These are phyloP conservation scores for Odonthalia washingtoniensis DNA, from an alignment of 31 red algal species.

Conservation along the genomic window DNA sequence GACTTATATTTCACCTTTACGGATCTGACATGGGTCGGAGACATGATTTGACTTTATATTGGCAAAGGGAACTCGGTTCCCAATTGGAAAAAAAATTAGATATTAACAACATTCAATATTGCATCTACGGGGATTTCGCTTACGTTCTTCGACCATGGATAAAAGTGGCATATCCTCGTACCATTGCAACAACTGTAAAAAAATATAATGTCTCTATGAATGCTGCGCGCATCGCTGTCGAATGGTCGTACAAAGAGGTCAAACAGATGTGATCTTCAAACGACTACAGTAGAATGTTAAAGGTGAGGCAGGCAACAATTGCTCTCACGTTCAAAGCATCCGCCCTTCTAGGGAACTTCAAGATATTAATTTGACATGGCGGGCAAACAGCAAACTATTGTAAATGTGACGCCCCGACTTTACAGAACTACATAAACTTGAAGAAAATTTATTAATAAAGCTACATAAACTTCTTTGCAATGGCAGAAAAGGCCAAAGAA, in stretches of 20 bases:
- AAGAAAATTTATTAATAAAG: too few relatives aligned
- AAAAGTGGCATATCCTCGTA: background rate
- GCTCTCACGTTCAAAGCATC: slow-evolving; percentile 30
- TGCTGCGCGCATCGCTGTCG: background rate
- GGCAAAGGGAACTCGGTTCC: slow-evolving; percentile 27
- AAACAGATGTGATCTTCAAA: slow-evolving; percentile 28
- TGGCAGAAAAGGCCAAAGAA: too few relatives aligned
- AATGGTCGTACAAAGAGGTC: slow-evolving; percentile 41
- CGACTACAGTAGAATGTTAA: slow-evolving; percentile 37
- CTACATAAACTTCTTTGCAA: too few relatives aligned
- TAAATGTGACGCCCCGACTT: background rate
- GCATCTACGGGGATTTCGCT: slow-evolving; percentile 43
- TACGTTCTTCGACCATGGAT: slow-evolving; percentile 51
- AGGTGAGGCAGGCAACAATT: slow-evolving; percentile 35
- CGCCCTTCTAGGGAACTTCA: slow-evolving; percentile 25
- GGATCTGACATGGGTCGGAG: slow-evolving; percentile 16
- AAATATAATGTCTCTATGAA: slow-evolving; percentile 35
- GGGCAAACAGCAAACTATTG: slow-evolving; percentile 18
- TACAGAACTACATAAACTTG: background rate
- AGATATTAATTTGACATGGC: background rate
- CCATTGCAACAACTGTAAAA: background rate
- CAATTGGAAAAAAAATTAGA: background rate
- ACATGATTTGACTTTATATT: slow-evolving; percentile 40
- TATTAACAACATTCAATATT: slow-evolving; percentile 28
- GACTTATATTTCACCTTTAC: slow-evolving; percentile 44